Conservation (phyloP, 768 basidiomycete genomes). For the Pleurotus tuber-regium region DNA sequence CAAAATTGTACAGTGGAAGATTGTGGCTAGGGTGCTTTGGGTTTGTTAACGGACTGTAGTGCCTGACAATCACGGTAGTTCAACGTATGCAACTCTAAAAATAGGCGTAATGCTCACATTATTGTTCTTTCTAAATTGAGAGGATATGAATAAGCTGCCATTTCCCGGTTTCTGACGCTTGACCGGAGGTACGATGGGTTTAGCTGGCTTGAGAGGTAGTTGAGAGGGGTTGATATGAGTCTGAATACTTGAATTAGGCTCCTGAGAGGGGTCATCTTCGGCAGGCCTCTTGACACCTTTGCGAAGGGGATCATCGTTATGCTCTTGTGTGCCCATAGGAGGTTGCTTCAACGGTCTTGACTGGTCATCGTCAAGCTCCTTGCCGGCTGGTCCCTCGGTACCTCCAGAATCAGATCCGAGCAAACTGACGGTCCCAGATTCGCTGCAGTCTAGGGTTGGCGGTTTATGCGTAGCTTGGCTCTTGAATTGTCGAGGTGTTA, state of each 20-base stretch:
- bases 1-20: too few relatives aligned
- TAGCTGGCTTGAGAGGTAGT: background rate
- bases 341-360: too few relatives aligned
- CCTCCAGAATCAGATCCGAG: too few relatives aligned
- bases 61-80: background rate
- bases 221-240: background rate
- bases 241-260: background rate
- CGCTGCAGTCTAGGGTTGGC: too few relatives aligned
- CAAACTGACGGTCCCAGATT: too few relatives aligned
- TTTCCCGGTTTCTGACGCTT: constrained; percentile 11
- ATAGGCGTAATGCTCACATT: background rate
- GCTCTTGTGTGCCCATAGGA: background rate
- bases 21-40: background rate
- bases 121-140: background rate
- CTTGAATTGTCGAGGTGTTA: constrained; percentile 31
- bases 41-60: background rate
- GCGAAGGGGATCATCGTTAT: background rate
- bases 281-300: constrained; percentile 1
- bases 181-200: background rate
- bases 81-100: too few relatives aligned
- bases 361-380: too few relatives aligned
- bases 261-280: background rate
- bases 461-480: background rate
- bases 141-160: constrained; percentile 12
- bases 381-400: too few relatives aligned